Base-by-base conservation (phyloP, 495 filamentous ascomycete genomes). In the Acidomyces sp. region DNA sequence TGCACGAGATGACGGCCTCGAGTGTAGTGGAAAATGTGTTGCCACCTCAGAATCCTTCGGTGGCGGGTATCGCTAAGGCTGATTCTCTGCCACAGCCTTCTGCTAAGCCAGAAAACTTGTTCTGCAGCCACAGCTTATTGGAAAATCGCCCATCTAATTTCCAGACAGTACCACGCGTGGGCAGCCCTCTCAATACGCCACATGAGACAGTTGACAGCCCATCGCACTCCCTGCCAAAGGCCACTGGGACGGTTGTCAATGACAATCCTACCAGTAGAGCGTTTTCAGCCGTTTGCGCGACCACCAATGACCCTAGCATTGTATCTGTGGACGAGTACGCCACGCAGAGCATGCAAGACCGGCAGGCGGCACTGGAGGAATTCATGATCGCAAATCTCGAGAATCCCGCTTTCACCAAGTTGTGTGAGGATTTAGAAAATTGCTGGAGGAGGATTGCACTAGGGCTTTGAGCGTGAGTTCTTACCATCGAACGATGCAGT, bases 361-460 rank as follows among this genome's bases (percentile, higher is more conserved):
- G 67, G 3, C 45, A 47, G 17, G 41, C 45, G 0, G 48, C 55
- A 11, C 30, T 71, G 16, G 62, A 65, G 23, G 48, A 59, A 22
- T 52, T 47, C 48, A 64, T 65, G 51, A 56, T 71, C 21, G 54
- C 57, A 35, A 41, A 64, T 9, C 54, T 60, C 27, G 53, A 63
- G n/a, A 56, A 66, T 45, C 41, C 51, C 7, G 52, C 57, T 18
- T 71, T 71, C 39, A 16, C 61, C 12, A 58, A 49, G 34, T 43
- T 71, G 23, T 63, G 58, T 31, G 48, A 66, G 36, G 64, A 65
- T 50, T 51, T 61, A 12, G 55, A 56, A 32, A 50, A 48, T 29
- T 55, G 56, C 24, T 69, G 65, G 65, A 38, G 48, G 46, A 48
- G 64, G 31, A 61, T 66, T 28, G 56, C 62, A 11, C 40, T 66